Conservation (phyloP, 2,329 filamentous ascomycete genomes). For the Diplodia mutila region DNA sequence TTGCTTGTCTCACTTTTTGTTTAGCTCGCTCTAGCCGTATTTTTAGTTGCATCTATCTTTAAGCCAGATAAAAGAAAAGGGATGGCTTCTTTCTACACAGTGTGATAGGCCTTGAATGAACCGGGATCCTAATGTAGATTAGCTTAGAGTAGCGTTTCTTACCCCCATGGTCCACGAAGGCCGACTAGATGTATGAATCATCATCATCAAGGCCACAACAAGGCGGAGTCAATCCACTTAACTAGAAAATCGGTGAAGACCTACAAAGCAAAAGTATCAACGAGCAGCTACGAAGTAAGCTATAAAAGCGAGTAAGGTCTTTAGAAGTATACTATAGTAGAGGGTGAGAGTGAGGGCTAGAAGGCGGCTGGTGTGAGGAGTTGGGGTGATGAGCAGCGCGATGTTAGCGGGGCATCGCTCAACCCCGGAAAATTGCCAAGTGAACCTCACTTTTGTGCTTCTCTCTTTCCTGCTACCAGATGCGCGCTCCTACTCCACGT, state of each 20-base stretch:
- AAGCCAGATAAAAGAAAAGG: no score
- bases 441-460: neutral
- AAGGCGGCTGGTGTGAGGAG: neutral
- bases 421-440: neutral
- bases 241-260: neutral
- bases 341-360: neutral
- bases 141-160: no score
- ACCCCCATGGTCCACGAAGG: no score
- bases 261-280: neutral
- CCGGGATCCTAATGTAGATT: no score
- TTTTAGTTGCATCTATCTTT: no score
- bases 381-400: neutral
- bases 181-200: no score
- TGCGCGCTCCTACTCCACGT: neutral
- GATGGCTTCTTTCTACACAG: no score
- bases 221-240: no score
- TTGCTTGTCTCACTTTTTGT: no score
- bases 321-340: neutral
- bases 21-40: no score
- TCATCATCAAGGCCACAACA: no score
- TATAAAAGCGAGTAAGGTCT: neutral
- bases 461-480: neutral
- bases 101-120: no score
- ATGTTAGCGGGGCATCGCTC: neutral
- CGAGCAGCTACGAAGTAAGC: neutral